These are phyloP conservation scores for Calonectria leucothoes DNA, from an alignment of 2,329 filamentous ascomycete genomes.

Conservation along the genomic window DNA sequence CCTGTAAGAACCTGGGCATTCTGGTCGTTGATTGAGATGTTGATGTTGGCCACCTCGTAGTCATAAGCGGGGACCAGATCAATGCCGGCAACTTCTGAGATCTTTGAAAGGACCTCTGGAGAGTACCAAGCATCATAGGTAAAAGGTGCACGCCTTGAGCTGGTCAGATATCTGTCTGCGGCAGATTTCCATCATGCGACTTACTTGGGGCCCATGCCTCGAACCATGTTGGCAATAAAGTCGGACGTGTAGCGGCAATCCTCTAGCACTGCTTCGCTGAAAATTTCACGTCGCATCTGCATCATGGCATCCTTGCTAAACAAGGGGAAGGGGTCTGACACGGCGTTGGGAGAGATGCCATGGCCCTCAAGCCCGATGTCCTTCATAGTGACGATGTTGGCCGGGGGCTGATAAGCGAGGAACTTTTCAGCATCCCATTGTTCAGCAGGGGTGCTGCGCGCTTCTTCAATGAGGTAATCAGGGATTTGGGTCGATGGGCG, in stretches of 20 bases:
- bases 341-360: conserved; percentile 71
- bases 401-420: conserved; percentile 57
- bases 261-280: conserved; percentile 53
- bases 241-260: conserved; percentile 24
- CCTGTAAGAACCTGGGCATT: conserved; percentile 46
- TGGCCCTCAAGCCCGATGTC: conserved; percentile 68
- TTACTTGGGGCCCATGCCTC: conserved; percentile 59
- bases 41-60: conserved; percentile 64
- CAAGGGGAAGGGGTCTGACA: conserved; percentile 73
- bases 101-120: conserved; percentile 55
- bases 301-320: conserved; percentile 71
- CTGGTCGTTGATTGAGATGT: conserved; percentile 64
- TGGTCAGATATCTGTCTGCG: background rate
- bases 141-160: background rate
- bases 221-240: conserved; percentile 70
- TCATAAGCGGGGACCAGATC: conserved; percentile 66
- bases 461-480: background rate
- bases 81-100: conserved; percentile 65
- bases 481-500: background rate
- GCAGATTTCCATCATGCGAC: conserved; percentile 64
- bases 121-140: conserved; percentile 63
- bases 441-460: conserved; percentile 51
- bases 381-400: conserved; percentile 68
- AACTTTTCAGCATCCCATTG: conserved; percentile 61
- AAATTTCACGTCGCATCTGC: conserved; percentile 72